A percentile compares a stretch with the other conserved stretches of the same genome.
Evolutionary conservation across 495 filamentous ascomycete species (phyloP).

Genomic region (Melanomma pulvis-pyrius): DNA sequence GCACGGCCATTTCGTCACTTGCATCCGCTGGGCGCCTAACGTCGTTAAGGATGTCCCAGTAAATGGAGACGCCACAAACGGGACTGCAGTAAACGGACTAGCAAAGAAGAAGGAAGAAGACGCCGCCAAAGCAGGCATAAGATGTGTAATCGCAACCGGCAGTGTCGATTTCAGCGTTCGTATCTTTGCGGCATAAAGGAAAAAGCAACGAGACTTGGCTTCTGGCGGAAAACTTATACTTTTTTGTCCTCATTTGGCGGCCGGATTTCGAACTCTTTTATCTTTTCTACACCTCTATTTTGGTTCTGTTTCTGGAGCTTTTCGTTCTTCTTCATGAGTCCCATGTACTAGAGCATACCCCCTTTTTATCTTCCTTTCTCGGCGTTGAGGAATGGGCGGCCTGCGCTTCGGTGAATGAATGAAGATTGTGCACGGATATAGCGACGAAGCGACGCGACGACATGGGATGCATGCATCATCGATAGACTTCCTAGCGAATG

Average conservation of each 20-base stretch:
- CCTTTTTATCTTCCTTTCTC: background rate
- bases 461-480: background rate
- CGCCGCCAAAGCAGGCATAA: slow-evolving; percentile 52
- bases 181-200: slow-evolving; percentile 54
- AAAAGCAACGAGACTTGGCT: background rate
- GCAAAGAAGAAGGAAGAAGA: slow-evolving; percentile 51
- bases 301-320: background rate
- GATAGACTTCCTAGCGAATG: background rate
- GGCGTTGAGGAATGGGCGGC: no score
- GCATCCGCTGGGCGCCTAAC: slow-evolving; percentile 88
- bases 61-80: slow-evolving; percentile 47
- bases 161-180: slow-evolving; percentile 66
- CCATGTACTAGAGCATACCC: slow-evolving; percentile 19
- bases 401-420: background rate
- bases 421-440: background rate
- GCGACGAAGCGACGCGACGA: background rate
- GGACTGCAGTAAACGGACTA: slow-evolving; percentile 53
- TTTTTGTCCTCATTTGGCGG: background rate
- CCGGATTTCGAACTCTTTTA: background rate
- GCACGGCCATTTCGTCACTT: slow-evolving; percentile 85
- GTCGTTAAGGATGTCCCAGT: slow-evolving; percentile 60
- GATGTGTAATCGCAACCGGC: slow-evolving; percentile 67
- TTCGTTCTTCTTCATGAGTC: background rate
- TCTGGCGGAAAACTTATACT: background rate
- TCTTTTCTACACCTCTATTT: background rate